Conservation (phyloP, 2,329 filamentous ascomycete genomes). For the Triangularia setosa region DNA sequence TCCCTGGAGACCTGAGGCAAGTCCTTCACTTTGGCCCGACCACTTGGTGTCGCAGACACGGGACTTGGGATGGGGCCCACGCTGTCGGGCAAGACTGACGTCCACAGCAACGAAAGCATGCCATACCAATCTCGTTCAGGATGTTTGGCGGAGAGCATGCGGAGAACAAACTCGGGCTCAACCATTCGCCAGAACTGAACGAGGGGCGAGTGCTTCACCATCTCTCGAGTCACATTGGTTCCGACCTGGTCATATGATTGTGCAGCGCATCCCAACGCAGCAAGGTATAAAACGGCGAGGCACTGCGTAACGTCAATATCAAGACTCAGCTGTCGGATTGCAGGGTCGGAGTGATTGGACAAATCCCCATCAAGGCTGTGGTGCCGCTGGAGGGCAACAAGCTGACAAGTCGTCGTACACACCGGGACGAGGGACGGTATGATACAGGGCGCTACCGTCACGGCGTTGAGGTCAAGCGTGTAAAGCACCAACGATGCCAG, state of each 20-base stretch:
- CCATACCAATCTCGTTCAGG: conserved; percentile 57
- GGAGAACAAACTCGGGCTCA: conserved; percentile 61
- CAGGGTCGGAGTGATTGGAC: conserved; percentile 37
- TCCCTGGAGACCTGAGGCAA: conserved; percentile 32
- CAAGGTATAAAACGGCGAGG: conserved; percentile 61
- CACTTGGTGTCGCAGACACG: conserved; percentile 30
- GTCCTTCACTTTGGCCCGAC: conserved; percentile 9
- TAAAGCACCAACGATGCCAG: conserved; percentile 62
- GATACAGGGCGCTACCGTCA: conserved; percentile 55
- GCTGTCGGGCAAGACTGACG: conserved; percentile 58
- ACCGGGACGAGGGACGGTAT: conserved; percentile 53
- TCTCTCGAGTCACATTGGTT: conserved; percentile 5
- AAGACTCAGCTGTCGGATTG: conserved; percentile 43
- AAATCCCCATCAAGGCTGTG: conserved; percentile 46
- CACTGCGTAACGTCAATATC: conserved; percentile 61
- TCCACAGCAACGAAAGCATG: conserved; percentile 63
- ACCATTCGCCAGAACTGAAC: conserved; percentile 64
- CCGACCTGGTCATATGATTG: conserved; percentile 26
- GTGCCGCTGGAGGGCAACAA: conserved; percentile 56
- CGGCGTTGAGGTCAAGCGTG: conserved; percentile 58
- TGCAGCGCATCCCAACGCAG: conserved; percentile 57
- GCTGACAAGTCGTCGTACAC: conserved; percentile 56
- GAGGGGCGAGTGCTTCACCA: conserved; percentile 28
- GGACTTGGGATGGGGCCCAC: conserved; percentile 60
- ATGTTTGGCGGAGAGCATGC: conserved; percentile 66